Evolutionary conservation across 805 yeast genomes (phyloP).

Genomic region (Sungouiella thailandica): DNA sequence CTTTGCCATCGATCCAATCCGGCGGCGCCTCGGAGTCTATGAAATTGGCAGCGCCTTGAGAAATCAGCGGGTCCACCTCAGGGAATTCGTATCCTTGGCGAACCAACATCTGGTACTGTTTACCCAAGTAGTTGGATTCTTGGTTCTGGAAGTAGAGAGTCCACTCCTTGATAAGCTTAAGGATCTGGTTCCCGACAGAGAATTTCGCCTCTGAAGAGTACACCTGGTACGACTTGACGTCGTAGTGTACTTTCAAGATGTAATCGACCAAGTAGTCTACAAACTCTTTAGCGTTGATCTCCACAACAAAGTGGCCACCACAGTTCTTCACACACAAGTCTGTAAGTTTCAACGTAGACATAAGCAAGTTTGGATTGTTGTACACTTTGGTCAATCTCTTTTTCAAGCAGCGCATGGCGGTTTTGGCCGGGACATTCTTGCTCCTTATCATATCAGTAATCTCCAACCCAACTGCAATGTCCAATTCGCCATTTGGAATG

Average conservation of each 20-base stretch:
- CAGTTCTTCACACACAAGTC: constrained; percentile 92
- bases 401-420: constrained; percentile 81
- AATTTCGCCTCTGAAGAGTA: constrained; percentile 21
- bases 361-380: constrained; percentile 75
- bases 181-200: constrained; percentile 52
- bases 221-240: constrained; percentile 20
- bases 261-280: constrained; percentile 67
- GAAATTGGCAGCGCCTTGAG: constrained; percentile 42
- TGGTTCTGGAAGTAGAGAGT: constrained; percentile 66
- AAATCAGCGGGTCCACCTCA: constrained; percentile 23
- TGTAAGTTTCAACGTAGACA: constrained; percentile 67
- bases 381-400: constrained; percentile 56
- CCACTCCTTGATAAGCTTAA: constrained; percentile 73
- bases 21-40: constrained; percentile 93
- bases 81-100: constrained; percentile 70
- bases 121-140: constrained; percentile 60
- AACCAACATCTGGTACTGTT: constrained; percentile 54
- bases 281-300: constrained; percentile 79
- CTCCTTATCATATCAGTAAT: constrained; percentile 83
- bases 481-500: constrained; percentile 90
- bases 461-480: constrained; percentile 67
- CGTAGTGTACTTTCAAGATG: constrained; percentile 35
- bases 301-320: constrained; percentile 77
- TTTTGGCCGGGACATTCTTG: constrained; percentile 71
- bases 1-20: constrained; percentile 94